Conservation (phyloP, 495 filamentous ascomycete species). For the Talaromyces thailandensis region DNA sequence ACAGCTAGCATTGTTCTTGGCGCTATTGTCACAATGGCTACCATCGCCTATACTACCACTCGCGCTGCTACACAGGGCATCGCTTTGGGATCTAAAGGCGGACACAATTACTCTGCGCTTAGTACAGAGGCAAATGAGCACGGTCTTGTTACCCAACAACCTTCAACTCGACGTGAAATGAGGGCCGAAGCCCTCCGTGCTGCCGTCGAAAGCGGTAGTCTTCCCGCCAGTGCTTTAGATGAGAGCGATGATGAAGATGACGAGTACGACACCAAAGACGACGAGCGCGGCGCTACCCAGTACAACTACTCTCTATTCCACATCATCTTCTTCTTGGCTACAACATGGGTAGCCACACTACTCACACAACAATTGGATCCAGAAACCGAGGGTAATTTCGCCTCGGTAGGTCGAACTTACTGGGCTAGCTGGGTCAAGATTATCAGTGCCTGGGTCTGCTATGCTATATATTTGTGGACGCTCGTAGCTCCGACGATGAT, state of each 20-base stretch:
- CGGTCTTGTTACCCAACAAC: slow-evolving; percentile 83
- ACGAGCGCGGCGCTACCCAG: slow-evolving; percentile 81
- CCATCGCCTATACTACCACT: slow-evolving; percentile 95
- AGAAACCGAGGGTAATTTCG: slow-evolving; percentile 61
- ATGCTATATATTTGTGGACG: slow-evolving; percentile 89
- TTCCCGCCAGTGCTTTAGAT: slow-evolving; percentile 85
- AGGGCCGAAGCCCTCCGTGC: slow-evolving; percentile 81
- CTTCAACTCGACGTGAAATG: slow-evolving; percentile 75
- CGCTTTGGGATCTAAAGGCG: slow-evolving; percentile 62
- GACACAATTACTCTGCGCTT: slow-evolving; percentile 47
- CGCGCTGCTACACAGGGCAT: slow-evolving; percentile 91
- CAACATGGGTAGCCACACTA: slow-evolving; percentile 89
- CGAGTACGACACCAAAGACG: slow-evolving; percentile 59
- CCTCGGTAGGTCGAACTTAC: slow-evolving; percentile 87
- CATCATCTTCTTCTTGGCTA: slow-evolving; percentile 93
- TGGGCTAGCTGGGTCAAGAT: slow-evolving; percentile 99
- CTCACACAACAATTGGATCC: slow-evolving; percentile 76
- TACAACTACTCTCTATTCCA: slow-evolving; percentile 97
- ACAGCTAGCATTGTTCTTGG: slow-evolving; percentile 84
- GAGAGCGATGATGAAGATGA: slow-evolving; percentile 66
- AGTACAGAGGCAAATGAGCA: slow-evolving; percentile 68
- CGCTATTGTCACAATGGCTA: slow-evolving; percentile 92
- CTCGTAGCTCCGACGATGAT: slow-evolving; percentile 76
- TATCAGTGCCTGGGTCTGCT: slow-evolving; percentile 94
- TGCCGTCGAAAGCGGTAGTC: slow-evolving; percentile 80